Evolutionary conservation across 116 monocot species (phyloP).

Genomic region (Posidonia oceanica): DNA sequence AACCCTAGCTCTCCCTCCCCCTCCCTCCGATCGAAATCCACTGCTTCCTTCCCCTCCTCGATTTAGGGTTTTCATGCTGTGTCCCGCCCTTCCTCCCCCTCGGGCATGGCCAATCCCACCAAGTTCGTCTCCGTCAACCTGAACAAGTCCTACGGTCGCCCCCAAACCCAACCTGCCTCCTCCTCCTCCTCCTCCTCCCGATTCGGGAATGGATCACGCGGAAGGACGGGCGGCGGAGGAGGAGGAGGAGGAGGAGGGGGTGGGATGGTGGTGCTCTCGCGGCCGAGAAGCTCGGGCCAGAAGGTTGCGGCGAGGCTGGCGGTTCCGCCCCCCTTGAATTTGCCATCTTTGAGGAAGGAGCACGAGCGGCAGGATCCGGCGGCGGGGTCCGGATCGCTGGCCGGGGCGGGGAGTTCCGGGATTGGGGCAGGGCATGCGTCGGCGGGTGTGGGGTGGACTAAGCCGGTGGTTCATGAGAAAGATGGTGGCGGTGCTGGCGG

Average conservation of each 20-base stretch:
- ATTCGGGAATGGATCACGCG: conserved; percentile 10
- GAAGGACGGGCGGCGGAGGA: conserved; percentile 7
- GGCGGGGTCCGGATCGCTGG: conserved; percentile 11
- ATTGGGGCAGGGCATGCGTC: conserved; percentile 40
- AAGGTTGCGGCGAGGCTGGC: conserved; percentile 35
- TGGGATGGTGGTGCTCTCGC: conserved; percentile 67
- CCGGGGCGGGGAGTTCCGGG: conserved; percentile 31
- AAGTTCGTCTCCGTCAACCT: conserved; percentile 85
- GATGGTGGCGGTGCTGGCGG: neutral
- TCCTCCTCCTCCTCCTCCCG: conserved; percentile 6
- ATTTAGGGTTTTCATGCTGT: too few relatives aligned
- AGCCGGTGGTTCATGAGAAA: conserved; percentile 18
- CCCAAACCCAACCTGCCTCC: neutral
- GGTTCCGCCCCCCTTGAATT: conserved; percentile 76
- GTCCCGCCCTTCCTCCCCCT: too few relatives aligned
- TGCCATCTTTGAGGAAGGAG: conserved; percentile 82
- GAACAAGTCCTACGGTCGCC: conserved; percentile 68
- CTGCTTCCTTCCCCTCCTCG: too few relatives aligned
- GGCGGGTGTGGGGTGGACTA: conserved; percentile 62
- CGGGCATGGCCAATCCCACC: conserved; percentile 18
- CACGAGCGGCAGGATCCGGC: conserved; percentile 58
- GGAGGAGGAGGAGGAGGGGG: conserved; percentile 24
- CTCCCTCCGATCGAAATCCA: too few relatives aligned
- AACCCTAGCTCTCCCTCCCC: too few relatives aligned
- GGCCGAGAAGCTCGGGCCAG: conserved; percentile 29